Evolutionary conservation across 768 basidiomycete species (phyloP).

Genomic region (Boletus sensibilis): DNA sequence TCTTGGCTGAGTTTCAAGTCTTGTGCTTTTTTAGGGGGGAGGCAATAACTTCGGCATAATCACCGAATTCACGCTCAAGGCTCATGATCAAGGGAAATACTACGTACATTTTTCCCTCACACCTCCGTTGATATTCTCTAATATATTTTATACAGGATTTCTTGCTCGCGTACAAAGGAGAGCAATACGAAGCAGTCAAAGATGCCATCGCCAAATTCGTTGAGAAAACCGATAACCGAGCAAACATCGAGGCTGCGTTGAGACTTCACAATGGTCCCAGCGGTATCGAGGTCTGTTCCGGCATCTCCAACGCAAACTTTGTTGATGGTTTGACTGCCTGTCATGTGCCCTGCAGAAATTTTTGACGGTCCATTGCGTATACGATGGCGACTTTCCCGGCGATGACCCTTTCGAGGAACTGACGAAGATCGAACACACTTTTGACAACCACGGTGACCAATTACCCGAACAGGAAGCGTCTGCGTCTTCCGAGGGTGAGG

Average conservation of each 20-base stretch:
- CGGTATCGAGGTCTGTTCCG: neutral
- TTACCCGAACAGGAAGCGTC: neutral
- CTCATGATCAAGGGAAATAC: slow-evolving; percentile 10
- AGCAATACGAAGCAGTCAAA: neutral
- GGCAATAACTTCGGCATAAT: slow-evolving; percentile 32
- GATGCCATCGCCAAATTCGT: neutral
- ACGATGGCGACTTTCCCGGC: neutral
- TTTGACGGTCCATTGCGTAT: slow-evolving; percentile 1
- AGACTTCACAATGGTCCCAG: neutral
- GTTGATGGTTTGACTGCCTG: neutral
- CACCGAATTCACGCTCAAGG: slow-evolving; percentile 23
- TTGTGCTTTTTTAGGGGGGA: slow-evolving; percentile 12
- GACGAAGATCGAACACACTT: neutral
- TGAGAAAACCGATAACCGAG: slow-evolving; percentile 1
- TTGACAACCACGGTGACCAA: neutral
- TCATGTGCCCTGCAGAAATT: neutral
- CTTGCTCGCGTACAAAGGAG: neutral
- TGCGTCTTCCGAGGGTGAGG: neutral
- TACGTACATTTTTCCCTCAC: neutral
- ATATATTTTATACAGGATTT: slow-evolving; percentile 1
- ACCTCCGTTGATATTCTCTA: neutral
- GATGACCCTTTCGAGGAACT: neutral
- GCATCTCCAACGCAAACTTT: neutral
- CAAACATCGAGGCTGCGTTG: slow-evolving; percentile 8
- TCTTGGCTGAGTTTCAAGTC: neutral